Percentiles rank a stretch among this genome's conserved stretches.
phyloP scores from a whole-genome alignment of 345 rosid species.

The Noccaea caerulescens region DNA sequence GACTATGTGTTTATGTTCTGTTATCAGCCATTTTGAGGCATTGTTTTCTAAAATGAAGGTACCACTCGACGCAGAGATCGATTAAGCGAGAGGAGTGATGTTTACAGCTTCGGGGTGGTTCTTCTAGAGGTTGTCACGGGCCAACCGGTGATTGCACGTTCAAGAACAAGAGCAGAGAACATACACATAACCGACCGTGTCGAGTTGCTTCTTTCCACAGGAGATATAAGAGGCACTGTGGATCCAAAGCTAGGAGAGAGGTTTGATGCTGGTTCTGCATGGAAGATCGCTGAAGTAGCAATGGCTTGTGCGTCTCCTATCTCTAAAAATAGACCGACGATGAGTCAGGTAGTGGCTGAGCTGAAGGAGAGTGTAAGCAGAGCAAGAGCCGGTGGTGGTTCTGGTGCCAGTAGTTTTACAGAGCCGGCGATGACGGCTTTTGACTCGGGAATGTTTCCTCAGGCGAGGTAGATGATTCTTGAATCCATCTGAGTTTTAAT shows the following conservation, averaged over 20 bases:
- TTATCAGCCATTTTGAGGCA: no score
- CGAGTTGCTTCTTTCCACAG: constrained; percentile 37
- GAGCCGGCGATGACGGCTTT: constrained; percentile 4
- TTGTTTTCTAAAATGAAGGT: constrained; percentile 31
- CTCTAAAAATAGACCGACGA: constrained; percentile 46
- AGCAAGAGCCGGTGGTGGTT: constrained; percentile 19
- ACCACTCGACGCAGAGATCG: constrained; percentile 32
- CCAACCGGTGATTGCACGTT: constrained; percentile 38
- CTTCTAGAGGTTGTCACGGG: constrained; percentile 58
- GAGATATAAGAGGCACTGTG: constrained; percentile 49
- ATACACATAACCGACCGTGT: constrained; percentile 46
- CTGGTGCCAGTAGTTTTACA: constrained; percentile 1
- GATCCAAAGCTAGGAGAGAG: constrained; percentile 53
- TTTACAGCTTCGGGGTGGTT: constrained; percentile 62
- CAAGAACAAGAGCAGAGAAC: constrained; percentile 21
- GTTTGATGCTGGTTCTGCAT: constrained; percentile 47
- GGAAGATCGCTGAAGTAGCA: constrained; percentile 58
- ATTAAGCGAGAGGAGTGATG: constrained; percentile 59
- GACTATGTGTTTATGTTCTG: background rate
- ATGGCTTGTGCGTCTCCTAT: constrained; percentile 46
- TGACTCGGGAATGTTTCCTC: constrained; percentile 35
- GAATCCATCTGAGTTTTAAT: background rate
- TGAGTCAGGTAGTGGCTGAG: constrained; percentile 47
- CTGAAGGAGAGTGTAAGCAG: constrained; percentile 45
- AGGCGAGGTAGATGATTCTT: constrained; percentile 31